Evolutionary conservation across 345 rosid genomes (phyloP).

Genomic region (Rhizophora mangle): DNA sequence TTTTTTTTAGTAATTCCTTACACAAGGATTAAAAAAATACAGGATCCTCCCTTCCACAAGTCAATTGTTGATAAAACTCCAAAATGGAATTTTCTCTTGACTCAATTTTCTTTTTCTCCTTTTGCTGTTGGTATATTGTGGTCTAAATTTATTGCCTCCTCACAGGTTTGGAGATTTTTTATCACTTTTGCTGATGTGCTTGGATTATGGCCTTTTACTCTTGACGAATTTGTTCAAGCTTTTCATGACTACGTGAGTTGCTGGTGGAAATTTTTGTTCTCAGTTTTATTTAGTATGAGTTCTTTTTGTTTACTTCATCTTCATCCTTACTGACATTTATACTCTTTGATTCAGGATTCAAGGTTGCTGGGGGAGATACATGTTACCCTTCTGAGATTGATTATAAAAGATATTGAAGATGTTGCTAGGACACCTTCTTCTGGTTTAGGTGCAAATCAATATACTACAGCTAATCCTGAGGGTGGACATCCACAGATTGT

Average conservation of each 20-base stretch:
- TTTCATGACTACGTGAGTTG: conserved; percentile 89
- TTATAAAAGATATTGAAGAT: conserved; percentile 90
- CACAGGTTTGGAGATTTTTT: conserved; percentile 95
- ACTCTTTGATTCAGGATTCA: conserved; percentile 66
- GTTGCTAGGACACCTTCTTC: conserved; percentile 83
- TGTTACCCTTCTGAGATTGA: conserved; percentile 67
- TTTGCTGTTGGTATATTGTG: conserved; percentile 1
- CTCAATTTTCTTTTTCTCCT: too few species aligned
- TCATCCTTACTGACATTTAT: conserved; percentile 15
- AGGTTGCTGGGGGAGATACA: conserved; percentile 94
- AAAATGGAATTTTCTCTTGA: too few species aligned
- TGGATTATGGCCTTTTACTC: conserved; percentile 97
- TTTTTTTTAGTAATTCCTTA: neutral
- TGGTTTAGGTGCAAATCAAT: conserved; percentile 79
- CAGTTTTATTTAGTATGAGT: neutral
- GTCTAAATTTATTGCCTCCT: conserved; percentile 20
- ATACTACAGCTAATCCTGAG: conserved; percentile 80
- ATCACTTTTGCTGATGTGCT: conserved; percentile 87
- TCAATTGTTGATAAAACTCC: too few species aligned
- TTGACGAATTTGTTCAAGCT: conserved; percentile 95
- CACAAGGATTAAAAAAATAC: too few species aligned
- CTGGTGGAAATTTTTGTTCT: neutral
- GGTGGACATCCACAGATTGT: conserved; percentile 97
- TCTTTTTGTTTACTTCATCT: conserved; percentile 8
- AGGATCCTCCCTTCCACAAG: too few species aligned